These are phyloP conservation scores for Microcyclospora tardicrescens DNA, from an alignment of 2,329 filamentous ascomycete genomes.

Conservation along the genomic window DNA sequence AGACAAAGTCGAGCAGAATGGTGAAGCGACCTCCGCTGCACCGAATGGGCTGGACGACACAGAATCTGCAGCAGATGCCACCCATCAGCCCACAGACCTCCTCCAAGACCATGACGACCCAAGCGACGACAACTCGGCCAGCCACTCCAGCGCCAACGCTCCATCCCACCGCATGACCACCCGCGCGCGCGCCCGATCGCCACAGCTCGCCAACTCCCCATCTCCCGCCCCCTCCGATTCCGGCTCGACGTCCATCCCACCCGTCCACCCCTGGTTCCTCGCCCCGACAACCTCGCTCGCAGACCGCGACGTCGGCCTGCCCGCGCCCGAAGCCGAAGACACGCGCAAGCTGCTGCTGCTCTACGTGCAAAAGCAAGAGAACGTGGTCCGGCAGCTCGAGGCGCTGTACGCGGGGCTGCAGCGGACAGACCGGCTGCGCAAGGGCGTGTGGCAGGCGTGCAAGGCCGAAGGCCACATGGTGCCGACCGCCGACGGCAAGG, in stretches of 20 bases:
- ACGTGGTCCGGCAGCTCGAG: slow-evolving; percentile 59
- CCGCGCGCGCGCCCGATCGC: slow-evolving; percentile 36
- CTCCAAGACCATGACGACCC: not conserved
- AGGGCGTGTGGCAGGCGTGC: slow-evolving; percentile 59
- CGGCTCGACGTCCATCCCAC: slow-evolving; percentile 30
- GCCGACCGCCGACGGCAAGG: slow-evolving; percentile 12
- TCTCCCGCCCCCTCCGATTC: slow-evolving; percentile 28
- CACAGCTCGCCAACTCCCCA: slow-evolving; percentile 24
- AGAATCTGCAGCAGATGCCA: not conserved
- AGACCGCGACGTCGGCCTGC: slow-evolving; percentile 60
- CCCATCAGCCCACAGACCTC: not conserved
- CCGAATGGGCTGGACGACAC: not conserved
- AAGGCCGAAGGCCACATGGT: slow-evolving; percentile 65
- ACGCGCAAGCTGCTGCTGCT: slow-evolving; percentile 59
- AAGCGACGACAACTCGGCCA: slow-evolving; percentile 3
- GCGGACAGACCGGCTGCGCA: slow-evolving; percentile 57
- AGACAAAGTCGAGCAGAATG: not conserved
- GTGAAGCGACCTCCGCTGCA: not conserved
- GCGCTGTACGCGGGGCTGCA: slow-evolving; percentile 58
- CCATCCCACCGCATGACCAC: slow-evolving; percentile 43
- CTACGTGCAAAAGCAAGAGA: slow-evolving; percentile 77
- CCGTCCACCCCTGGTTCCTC: slow-evolving; percentile 62
- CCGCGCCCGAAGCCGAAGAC: slow-evolving; percentile 63
- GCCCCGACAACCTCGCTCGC: slow-evolving; percentile 49
- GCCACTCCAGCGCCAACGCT: slow-evolving; percentile 31